Percentiles rank a stretch among this genome's conserved stretches.
These are phyloP conservation scores for Boletellus ananiceps DNA, from an alignment of 768 basidiomycete species.

Conservation along the genomic window DNA sequence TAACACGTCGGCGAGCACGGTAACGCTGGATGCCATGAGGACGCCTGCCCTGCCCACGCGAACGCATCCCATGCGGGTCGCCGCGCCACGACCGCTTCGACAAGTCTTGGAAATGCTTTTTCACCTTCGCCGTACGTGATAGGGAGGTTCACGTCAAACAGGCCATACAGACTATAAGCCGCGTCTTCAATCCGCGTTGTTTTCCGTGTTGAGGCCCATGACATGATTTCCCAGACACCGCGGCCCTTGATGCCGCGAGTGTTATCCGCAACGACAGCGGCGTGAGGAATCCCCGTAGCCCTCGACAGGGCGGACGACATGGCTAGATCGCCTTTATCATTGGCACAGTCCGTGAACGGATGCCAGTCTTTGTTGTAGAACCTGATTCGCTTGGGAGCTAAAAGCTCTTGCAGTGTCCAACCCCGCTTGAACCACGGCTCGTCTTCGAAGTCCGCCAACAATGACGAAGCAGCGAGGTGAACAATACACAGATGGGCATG, in stretches of 20 bases:
- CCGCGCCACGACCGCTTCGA: conserved; percentile 15
- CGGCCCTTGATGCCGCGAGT: conserved; percentile 13
- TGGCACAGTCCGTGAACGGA: conserved; percentile 9
- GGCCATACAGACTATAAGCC: conserved; percentile 27
- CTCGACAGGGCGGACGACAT: conserved; percentile 10
- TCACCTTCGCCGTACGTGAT: conserved; percentile 31
- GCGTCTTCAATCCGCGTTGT: conserved; percentile 28
- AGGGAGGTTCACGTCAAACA: conserved; percentile 22
- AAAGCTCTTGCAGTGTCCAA: conserved; percentile 25
- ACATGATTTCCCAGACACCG: conserved; percentile 24
- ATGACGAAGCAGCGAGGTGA: conserved; percentile 18
- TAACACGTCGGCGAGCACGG: conserved; percentile 23
- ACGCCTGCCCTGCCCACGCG: conserved; percentile 22
- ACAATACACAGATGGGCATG: conserved; percentile 27
- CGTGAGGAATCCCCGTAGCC: conserved; percentile 19
- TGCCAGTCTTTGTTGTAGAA: conserved; percentile 24
- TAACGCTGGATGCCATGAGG: conserved; percentile 14
- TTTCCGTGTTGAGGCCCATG: conserved; percentile 28
- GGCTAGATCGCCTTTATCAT: conserved; percentile 13
- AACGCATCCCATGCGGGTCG: conserved; percentile 22
- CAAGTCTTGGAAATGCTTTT: conserved; percentile 25
- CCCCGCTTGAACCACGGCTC: conserved; percentile 28
- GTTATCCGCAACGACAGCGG: conserved; percentile 16
- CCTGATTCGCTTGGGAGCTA: conserved; percentile 25
- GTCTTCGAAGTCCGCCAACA: conserved; percentile 8